Evolutionary conservation across 2,329 filamentous ascomycete species (phyloP).

Genomic region (Talaromyces sp.): DNA sequence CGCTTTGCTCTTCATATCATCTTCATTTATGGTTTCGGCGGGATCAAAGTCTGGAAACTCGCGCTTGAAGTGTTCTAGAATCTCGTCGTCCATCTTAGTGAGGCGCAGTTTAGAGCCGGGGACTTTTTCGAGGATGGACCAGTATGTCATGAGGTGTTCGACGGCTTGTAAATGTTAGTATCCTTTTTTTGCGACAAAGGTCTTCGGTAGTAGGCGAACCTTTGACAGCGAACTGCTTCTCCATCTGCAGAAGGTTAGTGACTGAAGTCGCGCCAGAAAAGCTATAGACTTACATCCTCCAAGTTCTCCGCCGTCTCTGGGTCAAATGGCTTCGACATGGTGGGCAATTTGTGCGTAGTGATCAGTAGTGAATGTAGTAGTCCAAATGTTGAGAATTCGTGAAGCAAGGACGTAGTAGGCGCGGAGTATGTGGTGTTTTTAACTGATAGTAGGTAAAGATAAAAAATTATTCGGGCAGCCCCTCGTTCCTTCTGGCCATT

Average conservation of each 20-base stretch:
- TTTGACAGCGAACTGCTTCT: conserved; percentile 99
- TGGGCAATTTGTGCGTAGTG: neutral
- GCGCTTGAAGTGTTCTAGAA: conserved; percentile 79
- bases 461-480: conserved; percentile 5
- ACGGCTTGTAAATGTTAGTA: conserved; percentile 54
- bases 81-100: conserved; percentile 93
- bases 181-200: neutral
- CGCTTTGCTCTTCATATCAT: conserved; percentile 94
- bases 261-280: neutral
- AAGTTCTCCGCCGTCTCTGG: conserved; percentile 66
- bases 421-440: neutral
- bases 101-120: conserved; percentile 84
- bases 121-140: conserved; percentile 87
- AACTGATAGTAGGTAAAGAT: neutral
- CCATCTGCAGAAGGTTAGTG: conserved; percentile 60
- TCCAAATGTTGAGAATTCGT: neutral
- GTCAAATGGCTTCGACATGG: conserved; percentile 46
- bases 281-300: conserved; percentile 56
- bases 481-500: neutral
- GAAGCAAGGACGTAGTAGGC: neutral
- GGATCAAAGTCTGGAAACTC: conserved; percentile 94
- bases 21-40: conserved; percentile 74
- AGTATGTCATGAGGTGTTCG: conserved; percentile 96
- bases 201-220: conserved; percentile 47
- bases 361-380: neutral